phyloP scores from a whole-genome alignment of 345 rosid species.

The Punica granatum region DNA sequence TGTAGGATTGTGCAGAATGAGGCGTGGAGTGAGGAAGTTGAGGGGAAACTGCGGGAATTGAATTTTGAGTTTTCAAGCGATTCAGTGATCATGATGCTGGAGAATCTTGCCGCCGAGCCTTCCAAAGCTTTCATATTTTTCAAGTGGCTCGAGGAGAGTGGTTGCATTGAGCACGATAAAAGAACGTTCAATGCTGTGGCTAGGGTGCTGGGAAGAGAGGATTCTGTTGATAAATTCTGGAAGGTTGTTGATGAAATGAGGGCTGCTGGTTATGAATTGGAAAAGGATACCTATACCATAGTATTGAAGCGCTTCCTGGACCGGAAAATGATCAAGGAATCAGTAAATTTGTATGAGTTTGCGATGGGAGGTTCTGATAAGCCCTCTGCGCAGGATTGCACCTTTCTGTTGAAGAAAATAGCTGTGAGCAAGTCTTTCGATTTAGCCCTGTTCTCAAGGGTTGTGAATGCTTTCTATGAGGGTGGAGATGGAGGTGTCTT shows the following conservation, averaged over 20 bases:
- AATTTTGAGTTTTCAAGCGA: conserved; percentile 40
- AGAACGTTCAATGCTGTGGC: conserved; percentile 67
- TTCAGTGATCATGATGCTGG: conserved; percentile 57
- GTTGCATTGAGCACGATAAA: conserved; percentile 45
- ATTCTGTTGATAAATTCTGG: conserved; percentile 72
- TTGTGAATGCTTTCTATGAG: conserved; percentile 39
- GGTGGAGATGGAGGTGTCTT: conserved; percentile 49
- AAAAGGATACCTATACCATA: conserved; percentile 44
- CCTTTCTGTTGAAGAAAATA: conserved; percentile 61
- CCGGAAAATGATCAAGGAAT: conserved; percentile 62
- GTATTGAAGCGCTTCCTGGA: conserved; percentile 50
- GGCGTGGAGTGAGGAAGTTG: conserved; percentile 69
- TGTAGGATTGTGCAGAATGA: conserved; percentile 60
- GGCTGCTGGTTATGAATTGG: conserved; percentile 53
- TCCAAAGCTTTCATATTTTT: conserved; percentile 67
- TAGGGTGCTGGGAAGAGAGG: conserved; percentile 66
- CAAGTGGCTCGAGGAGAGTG: conserved; percentile 75
- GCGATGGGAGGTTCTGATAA: conserved; percentile 56
- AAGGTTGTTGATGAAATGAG: conserved; percentile 66
- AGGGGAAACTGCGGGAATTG: conserved; percentile 37
- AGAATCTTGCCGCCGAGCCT: conserved; percentile 60
- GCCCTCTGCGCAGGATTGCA: conserved; percentile 43
- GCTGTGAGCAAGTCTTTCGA: conserved; percentile 50
- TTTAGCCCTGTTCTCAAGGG: conserved; percentile 56
- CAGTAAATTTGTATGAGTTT: conserved; percentile 65